Evolutionary conservation across 495 filamentous ascomycete genomes (phyloP), one percentile per base, ranked within the genome.

Genomic region (Cercophora samala): DNA sequence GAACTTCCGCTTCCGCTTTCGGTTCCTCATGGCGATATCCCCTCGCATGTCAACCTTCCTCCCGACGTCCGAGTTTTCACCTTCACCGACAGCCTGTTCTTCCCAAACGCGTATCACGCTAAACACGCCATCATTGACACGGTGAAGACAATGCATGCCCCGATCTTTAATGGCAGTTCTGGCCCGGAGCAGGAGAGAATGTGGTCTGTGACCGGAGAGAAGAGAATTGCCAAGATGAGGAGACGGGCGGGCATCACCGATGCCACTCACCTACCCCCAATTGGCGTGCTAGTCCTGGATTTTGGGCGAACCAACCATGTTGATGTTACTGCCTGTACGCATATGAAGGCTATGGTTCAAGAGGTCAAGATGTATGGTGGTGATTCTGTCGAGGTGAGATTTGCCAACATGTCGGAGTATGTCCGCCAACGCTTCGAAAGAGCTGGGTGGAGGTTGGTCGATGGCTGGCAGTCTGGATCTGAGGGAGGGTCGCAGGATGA

Each of bases 71-170:
- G 74, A 13, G 67, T 83, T 17, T 78, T 83, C 64, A 72, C 67
- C 8, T 80, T 83, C 73, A 68, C 70, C 25, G 80, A 82, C 46
- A 75, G 77, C 9, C 58, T 83, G 51, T 82, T 83, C 74, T 84
- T 81, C 68, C 78, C 78, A 32, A 85, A 84, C 68, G 80, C 82
- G 18, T 79, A 81, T 67, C 74, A 76, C n/a, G 69, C 73, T 56
- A 83, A 81, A 65, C 69, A 71, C 0, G 22, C 69, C 4, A 70
- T 80, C 18, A 67, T 83, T 17, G 82, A 84, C 42, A 73, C 75
- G 6, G 73, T 84, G 21, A 79, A 84, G 74, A 76, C 76, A 15
- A 65, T 68, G 60, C 75, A 75, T 62, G 75, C 69, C 56, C 77
- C 77, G 21, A 66, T 65, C n/a, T 75, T 74, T 66, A 58, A 72